phyloP scores from a whole-genome alignment of 768 basidiomycete species.

The Phallus indusiatus region DNA sequence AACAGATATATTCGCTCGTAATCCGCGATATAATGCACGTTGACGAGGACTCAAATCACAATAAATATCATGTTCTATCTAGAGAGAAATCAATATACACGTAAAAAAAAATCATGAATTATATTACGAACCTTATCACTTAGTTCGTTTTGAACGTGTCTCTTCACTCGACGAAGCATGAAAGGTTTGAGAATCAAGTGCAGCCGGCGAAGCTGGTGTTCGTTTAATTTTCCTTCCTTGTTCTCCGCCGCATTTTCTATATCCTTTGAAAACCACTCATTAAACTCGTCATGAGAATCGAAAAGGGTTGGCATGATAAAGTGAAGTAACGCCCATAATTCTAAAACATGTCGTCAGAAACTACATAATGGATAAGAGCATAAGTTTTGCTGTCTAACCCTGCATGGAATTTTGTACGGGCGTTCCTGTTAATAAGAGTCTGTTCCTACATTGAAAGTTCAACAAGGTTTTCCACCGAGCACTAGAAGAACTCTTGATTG shows the following conservation, averaged over 20 bases:
- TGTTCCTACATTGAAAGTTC: slow-evolving; percentile 91
- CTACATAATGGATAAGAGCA: slow-evolving; percentile 9
- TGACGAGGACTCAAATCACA: slow-evolving; percentile 93
- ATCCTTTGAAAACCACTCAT: slow-evolving; percentile 99
- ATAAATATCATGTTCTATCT: slow-evolving; percentile 96
- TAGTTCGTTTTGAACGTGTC: slow-evolving; percentile 98
- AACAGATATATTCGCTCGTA: slow-evolving; percentile 90
- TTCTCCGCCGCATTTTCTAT: slow-evolving; percentile 94
- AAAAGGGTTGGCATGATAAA: slow-evolving; percentile 99
- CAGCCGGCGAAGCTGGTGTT: slow-evolving; percentile 86
- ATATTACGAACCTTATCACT: slow-evolving; percentile 76
- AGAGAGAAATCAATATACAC: neutral
- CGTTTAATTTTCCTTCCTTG: slow-evolving; percentile 84
- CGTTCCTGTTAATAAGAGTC: slow-evolving; percentile 90
- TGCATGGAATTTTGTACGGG: slow-evolving; percentile 99
- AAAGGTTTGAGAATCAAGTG: slow-evolving; percentile 99
- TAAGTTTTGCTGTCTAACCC: slow-evolving; percentile 41
- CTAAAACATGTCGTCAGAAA: slow-evolving; percentile 30
- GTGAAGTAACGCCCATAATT: slow-evolving; percentile 95
- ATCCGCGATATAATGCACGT: slow-evolving; percentile 77
- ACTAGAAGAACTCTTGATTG: slow-evolving; percentile 96
- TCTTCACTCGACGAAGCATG: slow-evolving; percentile 95
- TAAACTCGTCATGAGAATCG: slow-evolving; percentile 98
- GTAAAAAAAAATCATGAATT: neutral
- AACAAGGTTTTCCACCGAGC: slow-evolving; percentile 96